Percentiles rank a stretch among this genome's conserved stretches.
Conservation (phyloP, 1,139 yeast genomes). For the Citeromyces hawaiiensis region DNA sequence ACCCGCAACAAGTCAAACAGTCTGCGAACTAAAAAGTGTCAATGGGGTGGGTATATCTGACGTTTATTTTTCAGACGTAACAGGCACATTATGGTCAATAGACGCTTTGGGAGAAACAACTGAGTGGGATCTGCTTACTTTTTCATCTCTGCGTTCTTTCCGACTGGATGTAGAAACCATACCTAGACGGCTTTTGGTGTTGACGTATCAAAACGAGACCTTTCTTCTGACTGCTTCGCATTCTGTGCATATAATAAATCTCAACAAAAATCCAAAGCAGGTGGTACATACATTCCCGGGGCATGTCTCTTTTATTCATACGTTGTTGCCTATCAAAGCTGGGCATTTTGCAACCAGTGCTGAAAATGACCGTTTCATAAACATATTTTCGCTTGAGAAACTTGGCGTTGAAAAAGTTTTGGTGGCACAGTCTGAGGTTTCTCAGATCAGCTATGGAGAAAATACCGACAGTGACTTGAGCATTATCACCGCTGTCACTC, state of each 20-base stretch:
- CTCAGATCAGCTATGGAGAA: slow-evolving; percentile 22
- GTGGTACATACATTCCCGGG: slow-evolving; percentile 49
- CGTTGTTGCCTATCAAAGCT: slow-evolving; percentile 26
- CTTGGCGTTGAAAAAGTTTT: slow-evolving; percentile 35
- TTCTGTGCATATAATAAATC: slow-evolving; percentile 38
- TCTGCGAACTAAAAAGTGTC: slow-evolving; percentile 32
- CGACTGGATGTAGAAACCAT: slow-evolving; percentile 9
- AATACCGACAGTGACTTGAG: slow-evolving; percentile 9
- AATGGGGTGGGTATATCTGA: slow-evolving; percentile 39
- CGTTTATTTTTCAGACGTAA: slow-evolving; percentile 28
- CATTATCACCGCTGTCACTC: slow-evolving; percentile 18
- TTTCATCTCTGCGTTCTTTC: slow-evolving; percentile 26
- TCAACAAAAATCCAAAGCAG: slow-evolving; percentile 17
- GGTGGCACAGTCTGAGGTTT: slow-evolving; percentile 53
- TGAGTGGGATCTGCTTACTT: slow-evolving; percentile 47
- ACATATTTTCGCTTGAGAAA: slow-evolving; percentile 41
- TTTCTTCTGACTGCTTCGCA: slow-evolving; percentile 54
- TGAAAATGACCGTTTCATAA: slow-evolving; percentile 64
- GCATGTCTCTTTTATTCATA: slow-evolving; percentile 52
- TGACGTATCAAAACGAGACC: slow-evolving; percentile 22
- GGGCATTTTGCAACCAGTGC: slow-evolving; percentile 57
- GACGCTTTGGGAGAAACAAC: slow-evolving; percentile 49
- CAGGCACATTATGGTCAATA: slow-evolving; percentile 44
- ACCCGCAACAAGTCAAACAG: slow-evolving; percentile 46
- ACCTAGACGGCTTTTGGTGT: slow-evolving; percentile 4